Evolutionary conservation across 129 eudicot species (phyloP).

Genomic region (Tagetes patula): DNA sequence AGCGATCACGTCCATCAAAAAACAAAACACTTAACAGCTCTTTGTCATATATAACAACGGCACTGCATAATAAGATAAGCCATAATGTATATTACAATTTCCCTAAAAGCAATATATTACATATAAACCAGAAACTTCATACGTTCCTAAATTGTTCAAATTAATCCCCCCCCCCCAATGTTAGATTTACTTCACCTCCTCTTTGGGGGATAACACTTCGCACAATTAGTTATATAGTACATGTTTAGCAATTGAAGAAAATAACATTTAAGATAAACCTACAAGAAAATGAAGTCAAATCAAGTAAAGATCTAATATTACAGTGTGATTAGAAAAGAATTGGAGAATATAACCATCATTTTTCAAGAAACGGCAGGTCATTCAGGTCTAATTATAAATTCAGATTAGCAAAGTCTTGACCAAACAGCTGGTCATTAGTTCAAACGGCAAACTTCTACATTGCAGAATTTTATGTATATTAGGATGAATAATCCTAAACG

Average conservation of each 20-base stretch:
- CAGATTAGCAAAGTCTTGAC: too few relatives aligned
- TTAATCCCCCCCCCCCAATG: conserved; percentile 85
- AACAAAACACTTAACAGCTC: conserved; percentile 85
- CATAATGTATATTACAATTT: conserved; percentile 7
- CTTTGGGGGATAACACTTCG: conserved; percentile 90
- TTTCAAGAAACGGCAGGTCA: too few relatives aligned
- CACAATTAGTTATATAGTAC: conserved; percentile 23
- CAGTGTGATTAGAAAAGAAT: neutral
- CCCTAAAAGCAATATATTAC: neutral
- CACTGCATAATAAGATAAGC: conserved; percentile 56
- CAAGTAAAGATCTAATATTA: neutral
- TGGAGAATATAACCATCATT: neutral
- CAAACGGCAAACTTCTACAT: too few relatives aligned
- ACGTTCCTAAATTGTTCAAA: conserved; percentile 98
- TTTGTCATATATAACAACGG: conserved; percentile 95
- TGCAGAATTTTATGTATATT: too few relatives aligned
- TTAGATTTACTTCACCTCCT: conserved; percentile 95
- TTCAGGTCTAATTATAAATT: too few relatives aligned
- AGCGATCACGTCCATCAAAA: conserved; percentile 98
- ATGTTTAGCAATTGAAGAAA: conserved; percentile 21
- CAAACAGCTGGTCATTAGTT: too few relatives aligned
- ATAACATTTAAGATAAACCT: conserved; percentile 8
- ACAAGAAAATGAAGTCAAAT: neutral
- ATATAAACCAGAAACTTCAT: conserved; percentile 28
- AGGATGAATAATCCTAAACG: too few relatives aligned